Conservation (phyloP, 148 eudicot species). For the Spergularia bocconei region DNA sequence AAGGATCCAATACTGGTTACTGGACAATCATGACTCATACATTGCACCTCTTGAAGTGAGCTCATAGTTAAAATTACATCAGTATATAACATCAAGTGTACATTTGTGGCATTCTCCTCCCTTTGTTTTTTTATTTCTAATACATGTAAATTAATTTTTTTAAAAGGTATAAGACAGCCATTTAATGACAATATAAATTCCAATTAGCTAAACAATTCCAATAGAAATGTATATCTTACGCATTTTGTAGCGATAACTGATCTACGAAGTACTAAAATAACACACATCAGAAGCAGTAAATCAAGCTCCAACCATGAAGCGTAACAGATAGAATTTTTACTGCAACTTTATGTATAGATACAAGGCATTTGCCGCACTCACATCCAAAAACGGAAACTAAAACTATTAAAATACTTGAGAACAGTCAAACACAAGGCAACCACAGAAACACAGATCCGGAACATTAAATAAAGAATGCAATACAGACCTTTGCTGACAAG, state of each 20-base stretch:
- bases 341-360: slow-evolving; percentile 1
- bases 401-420: background rate
- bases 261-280: background rate
- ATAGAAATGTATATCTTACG: background rate
- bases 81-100: background rate
- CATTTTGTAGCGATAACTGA: background rate
- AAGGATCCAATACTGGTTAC: background rate
- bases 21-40: background rate
- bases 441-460: slow-evolving; percentile 1
- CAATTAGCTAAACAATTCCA: background rate
- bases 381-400: background rate
- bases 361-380: background rate
- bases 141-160: too few species aligned
- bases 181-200: background rate
- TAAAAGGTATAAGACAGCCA: too few species aligned
- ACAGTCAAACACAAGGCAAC: background rate
- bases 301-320: background rate
- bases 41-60: background rate
- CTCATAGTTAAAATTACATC: background rate
- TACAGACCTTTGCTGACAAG: slow-evolving; percentile 73
- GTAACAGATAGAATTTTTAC: background rate
- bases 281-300: background rate
- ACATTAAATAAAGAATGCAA: slow-evolving; percentile 17
- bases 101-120: background rate
- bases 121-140: background rate